Evolutionary conservation across 371 early-diverging fungal species (phyloP).

Genomic region (Mortierella sp.): DNA sequence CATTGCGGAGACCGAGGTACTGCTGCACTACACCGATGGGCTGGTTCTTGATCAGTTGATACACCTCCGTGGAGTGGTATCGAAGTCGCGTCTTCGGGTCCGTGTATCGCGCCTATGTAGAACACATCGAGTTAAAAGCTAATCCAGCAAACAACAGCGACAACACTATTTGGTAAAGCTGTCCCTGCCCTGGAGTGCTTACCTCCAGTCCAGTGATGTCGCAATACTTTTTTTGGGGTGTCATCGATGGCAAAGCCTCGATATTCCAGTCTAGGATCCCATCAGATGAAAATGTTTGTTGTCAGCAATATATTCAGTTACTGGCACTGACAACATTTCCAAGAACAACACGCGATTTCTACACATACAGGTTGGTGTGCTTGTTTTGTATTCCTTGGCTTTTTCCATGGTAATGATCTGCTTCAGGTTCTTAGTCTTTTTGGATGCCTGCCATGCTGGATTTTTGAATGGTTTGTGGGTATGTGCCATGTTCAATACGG

Average conservation of each 20-base stretch:
- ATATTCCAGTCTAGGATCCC: conserved; percentile 76
- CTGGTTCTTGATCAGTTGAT: conserved; percentile 78
- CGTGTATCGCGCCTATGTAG: conserved; percentile 74
- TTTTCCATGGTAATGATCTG: conserved; percentile 83
- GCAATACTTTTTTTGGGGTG: conserved; percentile 91
- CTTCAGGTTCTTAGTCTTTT: conserved; percentile 81
- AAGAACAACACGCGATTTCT: too few species aligned
- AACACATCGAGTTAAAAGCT: neutral
- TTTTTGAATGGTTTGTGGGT: conserved; percentile 78
- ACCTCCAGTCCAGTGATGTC: conserved; percentile 89
- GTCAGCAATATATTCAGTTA: too few species aligned
- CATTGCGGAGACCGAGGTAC: conserved; percentile 84
- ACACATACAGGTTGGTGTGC: conserved; percentile 76
- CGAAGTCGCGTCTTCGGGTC: conserved; percentile 90
- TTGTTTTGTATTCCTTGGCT: conserved; percentile 67
- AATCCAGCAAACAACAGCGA: too few species aligned
- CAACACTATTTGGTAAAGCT: too few species aligned
- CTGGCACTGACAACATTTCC: too few species aligned
- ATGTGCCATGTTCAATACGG: conserved; percentile 40
- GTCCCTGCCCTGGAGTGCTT: too few species aligned
- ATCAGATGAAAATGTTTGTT: neutral
- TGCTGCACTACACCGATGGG: conserved; percentile 84
- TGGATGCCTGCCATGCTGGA: conserved; percentile 67
- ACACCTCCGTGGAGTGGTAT: conserved; percentile 86
- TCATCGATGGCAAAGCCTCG: conserved; percentile 85